These are phyloP conservation scores for Ascochyta lentis DNA, from an alignment of 2,329 filamentous ascomycete species.

Conservation along the genomic window DNA sequence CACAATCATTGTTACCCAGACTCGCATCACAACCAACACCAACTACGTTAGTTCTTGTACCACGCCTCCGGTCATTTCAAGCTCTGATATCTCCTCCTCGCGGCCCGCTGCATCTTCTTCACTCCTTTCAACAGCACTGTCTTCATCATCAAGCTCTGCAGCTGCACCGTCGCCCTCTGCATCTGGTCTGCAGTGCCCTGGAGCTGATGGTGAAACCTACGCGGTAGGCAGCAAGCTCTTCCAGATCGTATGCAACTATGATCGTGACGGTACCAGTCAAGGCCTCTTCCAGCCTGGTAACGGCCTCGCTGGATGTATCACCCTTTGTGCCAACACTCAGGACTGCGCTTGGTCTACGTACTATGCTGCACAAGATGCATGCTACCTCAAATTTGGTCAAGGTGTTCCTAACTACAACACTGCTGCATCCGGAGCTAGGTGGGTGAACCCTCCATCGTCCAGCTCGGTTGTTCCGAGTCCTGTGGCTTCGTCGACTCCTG, in stretches of 20 bases:
- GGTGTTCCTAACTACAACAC: background rate
- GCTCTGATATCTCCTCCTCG: too few species aligned
- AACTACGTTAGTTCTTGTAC: slow-evolving; percentile 12
- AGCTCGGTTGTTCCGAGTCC: background rate
- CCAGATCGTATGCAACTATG: background rate
- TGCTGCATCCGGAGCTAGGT: background rate
- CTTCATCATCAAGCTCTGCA: background rate
- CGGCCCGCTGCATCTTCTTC: background rate
- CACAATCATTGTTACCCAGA: slow-evolving; percentile 4
- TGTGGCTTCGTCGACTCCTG: background rate
- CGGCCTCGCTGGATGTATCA: background rate
- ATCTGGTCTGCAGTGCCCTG: background rate
- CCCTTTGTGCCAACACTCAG: background rate
- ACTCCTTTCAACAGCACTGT: background rate
- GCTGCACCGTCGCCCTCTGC: background rate
- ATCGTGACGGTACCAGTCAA: background rate
- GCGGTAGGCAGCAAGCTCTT: background rate
- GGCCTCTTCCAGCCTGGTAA: background rate
- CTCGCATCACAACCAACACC: slow-evolving; percentile 2
- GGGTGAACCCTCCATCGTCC: background rate
- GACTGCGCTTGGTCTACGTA: slow-evolving; percentile 2
- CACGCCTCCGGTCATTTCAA: background rate
- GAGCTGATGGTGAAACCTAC: background rate
- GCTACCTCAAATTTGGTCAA: background rate
- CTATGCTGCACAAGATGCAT: background rate